Evolutionary conservation across 164 flowering plant species (phyloP), one percentile per base, ranked within the genome.

Genomic region (Magnolia changhungtana): DNA sequence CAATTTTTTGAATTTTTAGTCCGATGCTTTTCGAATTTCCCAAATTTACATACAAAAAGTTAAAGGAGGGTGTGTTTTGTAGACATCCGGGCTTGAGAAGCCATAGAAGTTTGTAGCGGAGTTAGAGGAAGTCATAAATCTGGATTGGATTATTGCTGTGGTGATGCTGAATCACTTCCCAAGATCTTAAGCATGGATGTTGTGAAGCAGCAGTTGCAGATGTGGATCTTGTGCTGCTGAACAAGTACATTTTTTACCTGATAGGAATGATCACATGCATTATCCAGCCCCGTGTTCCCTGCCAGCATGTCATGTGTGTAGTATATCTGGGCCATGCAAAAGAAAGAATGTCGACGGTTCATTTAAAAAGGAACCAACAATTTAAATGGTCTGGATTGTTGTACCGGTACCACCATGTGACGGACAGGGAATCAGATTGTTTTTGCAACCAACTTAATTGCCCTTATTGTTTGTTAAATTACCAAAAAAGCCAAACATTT

Each of bases 211-310:
- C 76, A 74, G 70, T 65, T 74, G 70, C 76, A 74, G 37, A 63
- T 37, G 76, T 66, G 63, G 76, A 74, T 50, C 76, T 74, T 64
- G 76, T 74, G 13, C 65, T 74, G 76, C 76, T 74, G 11, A 74
- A 74, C 76, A 74, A 74, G 76, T 74, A 74, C 24, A 29, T n/a
- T 20, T 71, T 71, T 50, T 50, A 50, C 23, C 11, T 23, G 14
- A 50, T n/a, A 16, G 24, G 20, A 50, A 1, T 71, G 10, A 71
- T 67, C 31, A 6, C 21, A 63, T 16, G 66, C 20, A 11, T 63
- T 6, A 5, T 7, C 6, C 6, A 8, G 9, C n/a, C 23, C 20
- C 23, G n/a, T 20, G 7, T 19, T 16, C 16, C 23, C 16, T 23
- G 24, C 24, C 24, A 23, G 24, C 24, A 23, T 23, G 24, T 23